Base-by-base conservation (phyloP, 2,329 filamentous ascomycete genomes). In the Tolypocladium paradoxum region DNA sequence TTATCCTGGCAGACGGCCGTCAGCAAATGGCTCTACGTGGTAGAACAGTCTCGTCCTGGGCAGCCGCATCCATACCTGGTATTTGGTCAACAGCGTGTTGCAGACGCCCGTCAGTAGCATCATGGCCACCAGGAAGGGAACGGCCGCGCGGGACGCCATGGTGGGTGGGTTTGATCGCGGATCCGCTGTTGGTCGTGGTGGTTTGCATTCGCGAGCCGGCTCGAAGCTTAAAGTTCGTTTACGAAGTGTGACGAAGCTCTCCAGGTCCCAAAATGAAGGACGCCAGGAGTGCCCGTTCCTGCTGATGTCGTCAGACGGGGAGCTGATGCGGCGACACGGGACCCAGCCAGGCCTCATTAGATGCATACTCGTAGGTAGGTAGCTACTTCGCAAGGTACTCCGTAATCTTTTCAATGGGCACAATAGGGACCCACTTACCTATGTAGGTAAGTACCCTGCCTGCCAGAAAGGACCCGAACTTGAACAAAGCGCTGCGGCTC, bases 41-140 rank as follows among this genome's bases (percentile, higher is more conserved):
- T 18, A 9, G 3, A 20, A 2, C 2, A 20, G 27, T 14, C 11
- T 20, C 18, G 43, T 2, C 12, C 20, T 18, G 34, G 8, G 24
- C 34, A 36, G 16, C 22, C 18, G 48, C 34, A 38, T 27, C 34
- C 74, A 56, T 70, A 91, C 90, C 76, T 97, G 92, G 65, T 91
- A 96, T 68, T 99, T 99, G 61, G 92, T 96, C 64, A 99, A 78
- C 56, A 99, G 82, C 2, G 93, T 99, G 70, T 99, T 99, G 78
- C 90, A 96, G 57, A 95, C 90, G 57, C 92, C 92, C 27, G 92
- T 96, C 66, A 96, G 73, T 66, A 97, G 78, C 92, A 97, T 97
- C 89, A 96, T 95, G 62, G 79, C 86, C 70, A 97, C 90, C 58
- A 97, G 78, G 65, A 96, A 80, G 37, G 90, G 90, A 55, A 97